phyloP scores from a whole-genome alignment of 2,329 filamentous ascomycete genomes.

The Aspergillus piperis region DNA sequence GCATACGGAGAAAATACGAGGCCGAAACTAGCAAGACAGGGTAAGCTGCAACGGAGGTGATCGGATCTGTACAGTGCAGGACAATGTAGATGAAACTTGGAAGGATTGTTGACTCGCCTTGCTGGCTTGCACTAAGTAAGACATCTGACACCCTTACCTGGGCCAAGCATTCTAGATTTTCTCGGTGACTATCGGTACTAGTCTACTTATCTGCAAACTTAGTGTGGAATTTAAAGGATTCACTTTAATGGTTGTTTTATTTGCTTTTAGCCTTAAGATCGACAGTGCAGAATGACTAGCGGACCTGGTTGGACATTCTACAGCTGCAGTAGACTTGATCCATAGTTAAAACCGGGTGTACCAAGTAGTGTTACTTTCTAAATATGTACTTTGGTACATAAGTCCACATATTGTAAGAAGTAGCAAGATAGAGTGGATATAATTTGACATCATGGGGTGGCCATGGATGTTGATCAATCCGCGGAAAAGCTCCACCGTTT shows the following conservation, averaged over 20 bases:
- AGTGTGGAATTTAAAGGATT: background rate
- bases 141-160: constrained; percentile 19
- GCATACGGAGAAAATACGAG: too few species aligned
- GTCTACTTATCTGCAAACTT: background rate
- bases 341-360: background rate
- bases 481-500: constrained; percentile 12
- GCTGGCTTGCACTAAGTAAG: background rate
- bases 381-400: too few species aligned
- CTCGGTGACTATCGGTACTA: background rate
- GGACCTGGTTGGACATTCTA: background rate
- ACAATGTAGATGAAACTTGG: background rate
- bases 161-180: constrained; percentile 24
- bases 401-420: too few species aligned
- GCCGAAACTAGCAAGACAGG: background rate
- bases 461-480: constrained; percentile 9
- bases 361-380: too few species aligned
- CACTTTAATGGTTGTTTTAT: background rate
- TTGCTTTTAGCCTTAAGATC: background rate
- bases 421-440: constrained; percentile 1
- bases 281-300: background rate
- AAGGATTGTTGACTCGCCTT: background rate
- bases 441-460: constrained; percentile 14
- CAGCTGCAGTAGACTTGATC: background rate
- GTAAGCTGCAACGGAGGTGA: background rate
- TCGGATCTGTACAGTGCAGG: background rate